These are phyloP conservation scores for Pluteus cervinus DNA, from an alignment of 768 basidiomycete genomes.

Conservation along the genomic window DNA sequence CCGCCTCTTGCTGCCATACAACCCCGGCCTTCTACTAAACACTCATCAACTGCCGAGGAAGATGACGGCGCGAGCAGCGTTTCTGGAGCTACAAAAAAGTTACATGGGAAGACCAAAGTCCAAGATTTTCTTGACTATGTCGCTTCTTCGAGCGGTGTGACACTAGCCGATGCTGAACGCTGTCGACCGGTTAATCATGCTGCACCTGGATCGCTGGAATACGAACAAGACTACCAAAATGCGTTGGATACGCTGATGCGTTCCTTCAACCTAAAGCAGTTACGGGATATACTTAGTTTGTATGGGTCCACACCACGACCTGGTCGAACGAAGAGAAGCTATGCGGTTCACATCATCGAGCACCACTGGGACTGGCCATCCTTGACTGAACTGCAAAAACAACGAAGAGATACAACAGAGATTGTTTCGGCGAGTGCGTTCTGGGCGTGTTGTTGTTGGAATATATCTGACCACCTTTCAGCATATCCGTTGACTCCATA, in stretches of 20 bases:
- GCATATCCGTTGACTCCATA: constrained; percentile 51
- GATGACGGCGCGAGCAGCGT: too few relatives aligned
- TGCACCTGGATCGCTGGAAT: constrained; percentile 34
- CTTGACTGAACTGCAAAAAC: constrained; percentile 42
- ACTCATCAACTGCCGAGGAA: too few relatives aligned
- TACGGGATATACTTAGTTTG: constrained; percentile 45
- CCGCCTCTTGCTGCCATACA: too few relatives aligned
- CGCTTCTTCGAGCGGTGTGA: constrained; percentile 37
- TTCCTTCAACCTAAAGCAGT: constrained; percentile 60
- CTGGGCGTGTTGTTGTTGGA: constrained; percentile 2
- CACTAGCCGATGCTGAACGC: constrained; percentile 57
- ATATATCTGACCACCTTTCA: constrained; percentile 18
- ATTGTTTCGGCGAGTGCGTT: constrained; percentile 38
- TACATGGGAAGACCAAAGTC: constrained; percentile 39
- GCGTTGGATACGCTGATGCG: constrained; percentile 47
- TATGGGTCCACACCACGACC: constrained; percentile 34
- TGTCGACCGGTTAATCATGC: constrained; percentile 39
- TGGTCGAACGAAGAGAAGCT: constrained; percentile 30
- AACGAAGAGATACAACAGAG: constrained; percentile 45
- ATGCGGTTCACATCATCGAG: constrained; percentile 52
- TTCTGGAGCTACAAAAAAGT: too few relatives aligned
- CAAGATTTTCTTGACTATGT: constrained; percentile 54
- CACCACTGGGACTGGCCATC: constrained; percentile 67
- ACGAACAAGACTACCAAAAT: constrained; percentile 46
- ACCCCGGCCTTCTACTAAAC: too few relatives aligned